phyloP scores from a whole-genome alignment of 345 rosid species.

The Syzygium oleosum region DNA sequence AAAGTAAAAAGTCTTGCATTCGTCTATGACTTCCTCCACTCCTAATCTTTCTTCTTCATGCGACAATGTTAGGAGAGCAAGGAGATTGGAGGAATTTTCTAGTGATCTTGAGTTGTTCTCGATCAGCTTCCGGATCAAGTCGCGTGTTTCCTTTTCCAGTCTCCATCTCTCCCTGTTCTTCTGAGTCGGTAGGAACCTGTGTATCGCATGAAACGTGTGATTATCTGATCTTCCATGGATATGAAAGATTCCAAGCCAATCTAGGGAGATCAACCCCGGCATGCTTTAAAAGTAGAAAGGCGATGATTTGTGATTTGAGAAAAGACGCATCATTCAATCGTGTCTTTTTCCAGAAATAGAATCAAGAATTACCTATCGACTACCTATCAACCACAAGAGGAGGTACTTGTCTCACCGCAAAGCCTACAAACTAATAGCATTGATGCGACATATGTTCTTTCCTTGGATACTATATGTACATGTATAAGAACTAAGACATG shows the following conservation, averaged over 20 bases:
- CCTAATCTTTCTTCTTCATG: slow-evolving; percentile 48
- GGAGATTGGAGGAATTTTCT: slow-evolving; percentile 41
- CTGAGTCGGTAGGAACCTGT: slow-evolving; percentile 69
- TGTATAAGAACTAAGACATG: not conserved
- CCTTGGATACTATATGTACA: not conserved
- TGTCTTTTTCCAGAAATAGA: not conserved
- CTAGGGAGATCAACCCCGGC: not conserved
- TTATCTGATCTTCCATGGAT: not conserved
- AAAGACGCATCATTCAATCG: not conserved
- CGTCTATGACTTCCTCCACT: slow-evolving; percentile 67
- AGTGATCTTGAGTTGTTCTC: slow-evolving; percentile 14
- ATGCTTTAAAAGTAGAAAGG: not conserved
- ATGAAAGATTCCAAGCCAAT: not conserved
- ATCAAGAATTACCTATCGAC: not conserved
- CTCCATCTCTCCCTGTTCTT: slow-evolving; percentile 75
- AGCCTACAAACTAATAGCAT: not conserved
- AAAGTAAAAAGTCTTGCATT: slow-evolving; percentile 83
- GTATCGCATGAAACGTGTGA: not conserved
- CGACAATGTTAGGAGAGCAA: slow-evolving; percentile 44
- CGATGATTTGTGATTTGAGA: not conserved
- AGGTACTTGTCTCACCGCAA: not conserved
- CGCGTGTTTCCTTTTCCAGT: slow-evolving; percentile 56
- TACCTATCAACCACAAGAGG: not conserved
- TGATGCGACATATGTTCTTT: not conserved
- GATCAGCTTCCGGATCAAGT: slow-evolving; percentile 42